Conservation (phyloP, 2,329 filamentous ascomycete species). For the Nigrograna mackinnonii region DNA sequence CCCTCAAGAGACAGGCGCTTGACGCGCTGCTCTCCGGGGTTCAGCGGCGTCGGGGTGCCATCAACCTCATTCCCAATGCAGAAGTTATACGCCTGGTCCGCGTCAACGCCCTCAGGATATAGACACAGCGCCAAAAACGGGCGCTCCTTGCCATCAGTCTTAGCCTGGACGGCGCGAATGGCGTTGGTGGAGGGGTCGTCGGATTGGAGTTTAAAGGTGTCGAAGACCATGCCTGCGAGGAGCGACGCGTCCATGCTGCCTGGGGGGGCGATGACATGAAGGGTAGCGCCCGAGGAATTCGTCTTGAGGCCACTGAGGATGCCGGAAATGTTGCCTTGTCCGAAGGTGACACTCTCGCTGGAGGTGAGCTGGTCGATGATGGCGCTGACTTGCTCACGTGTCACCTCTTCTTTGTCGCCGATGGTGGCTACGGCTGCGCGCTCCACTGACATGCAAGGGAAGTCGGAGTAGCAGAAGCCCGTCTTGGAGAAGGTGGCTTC, state of each 20-base stretch:
- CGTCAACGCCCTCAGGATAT: neutral
- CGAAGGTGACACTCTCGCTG: neutral
- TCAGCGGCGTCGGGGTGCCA: neutral
- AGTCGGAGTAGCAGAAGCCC: neutral
- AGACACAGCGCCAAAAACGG: neutral
- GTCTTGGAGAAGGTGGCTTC: neutral
- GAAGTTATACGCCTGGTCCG: neutral
- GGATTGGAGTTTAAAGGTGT: conserved; percentile 1
- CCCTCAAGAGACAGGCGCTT: neutral
- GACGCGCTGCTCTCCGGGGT: neutral
- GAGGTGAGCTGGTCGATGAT: neutral
- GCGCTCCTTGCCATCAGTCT: neutral
- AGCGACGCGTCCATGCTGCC: neutral
- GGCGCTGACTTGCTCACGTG: neutral
- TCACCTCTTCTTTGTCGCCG: conserved; percentile 1
- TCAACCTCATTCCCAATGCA: neutral
- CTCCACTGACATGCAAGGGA: neutral
- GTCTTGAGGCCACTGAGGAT: neutral
- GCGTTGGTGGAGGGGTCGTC: neutral
- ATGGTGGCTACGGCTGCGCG: neutral
- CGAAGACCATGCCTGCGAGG: conserved; percentile 1
- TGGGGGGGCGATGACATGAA: neutral
- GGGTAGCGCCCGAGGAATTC: neutral
- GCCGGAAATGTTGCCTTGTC: neutral
- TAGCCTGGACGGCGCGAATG: neutral